Evolutionary conservation across 2,329 filamentous ascomycete species (phyloP), one percentile per base, ranked within the genome.

Genomic region (Trichophyton simii): DNA sequence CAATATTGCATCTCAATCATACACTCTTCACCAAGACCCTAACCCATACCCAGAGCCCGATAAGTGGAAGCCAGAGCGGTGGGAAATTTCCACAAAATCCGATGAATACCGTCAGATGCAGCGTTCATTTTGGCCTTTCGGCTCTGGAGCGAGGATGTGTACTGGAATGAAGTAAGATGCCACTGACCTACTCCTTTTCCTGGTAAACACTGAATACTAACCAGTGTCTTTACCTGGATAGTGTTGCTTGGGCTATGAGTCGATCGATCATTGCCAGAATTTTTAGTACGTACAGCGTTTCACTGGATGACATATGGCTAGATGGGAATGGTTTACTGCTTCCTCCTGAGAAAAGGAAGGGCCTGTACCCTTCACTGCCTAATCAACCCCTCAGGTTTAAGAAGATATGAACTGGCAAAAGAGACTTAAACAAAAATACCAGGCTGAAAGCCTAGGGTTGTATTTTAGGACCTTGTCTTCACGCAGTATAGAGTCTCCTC

Each of bases 41-140:
- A 69, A 70, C 1, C 73, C 78, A 42, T 83, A 80, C 66, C 80
- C 80, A 1, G 76, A 78, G 57, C 75, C 78, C 0, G 76, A 80
- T 50, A 71, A 72, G 25, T 83, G 82, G 71, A 77, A 79, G 38
- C 81, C 81, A 2, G 76, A 79, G 31, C 76, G 81, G 57, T 83
- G 80, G 80, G n/a, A 80, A 78, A 0, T 83, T 77, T 66, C 76
- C 76, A 65, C 79, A 79, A 64, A 79, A 13, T 63, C 80, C 1
- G 74, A 81, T 11, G 78, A 75, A 1, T 71, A 77, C 44, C 80
- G 73, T 61, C 81, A 80, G 2, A 82, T 78, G 60, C 76, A 82
- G 62, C 78, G 80, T 63, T 80, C 80, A 67, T 76, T 78, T 68
- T 76, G 76, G 7, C 77, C 79, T 36, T 83, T 83, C 62, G 81